These are phyloP conservation scores for Didymellaceae sp. DNA, from an alignment of 2,329 filamentous ascomycete species.

Conservation along the genomic window DNA sequence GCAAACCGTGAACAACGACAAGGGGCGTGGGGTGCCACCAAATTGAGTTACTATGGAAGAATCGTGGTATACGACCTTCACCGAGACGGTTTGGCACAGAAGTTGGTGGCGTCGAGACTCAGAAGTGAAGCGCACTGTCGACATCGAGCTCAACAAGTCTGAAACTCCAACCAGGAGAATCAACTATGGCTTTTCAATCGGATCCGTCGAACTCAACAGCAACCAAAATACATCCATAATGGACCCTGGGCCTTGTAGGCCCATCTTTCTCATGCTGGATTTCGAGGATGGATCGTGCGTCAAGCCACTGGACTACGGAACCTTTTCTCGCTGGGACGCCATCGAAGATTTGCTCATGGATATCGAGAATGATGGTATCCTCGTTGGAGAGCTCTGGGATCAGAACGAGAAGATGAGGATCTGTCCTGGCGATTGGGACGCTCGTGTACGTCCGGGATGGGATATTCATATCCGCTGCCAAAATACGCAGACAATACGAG, in stretches of 20 bases:
- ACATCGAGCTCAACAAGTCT: neutral
- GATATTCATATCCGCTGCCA: slow-evolving; percentile 14
- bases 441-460: slow-evolving; percentile 22
- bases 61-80: neutral
- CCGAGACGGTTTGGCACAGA: neutral
- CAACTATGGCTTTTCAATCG: neutral
- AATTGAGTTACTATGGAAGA: neutral
- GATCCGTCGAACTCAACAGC: neutral
- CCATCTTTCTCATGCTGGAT: slow-evolving; percentile 1
- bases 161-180: neutral
- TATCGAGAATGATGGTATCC: slow-evolving; percentile 89
- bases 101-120: neutral
- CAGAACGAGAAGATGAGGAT: slow-evolving; percentile 81
- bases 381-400: slow-evolving; percentile 74
- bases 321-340: slow-evolving; percentile 19
- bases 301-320: slow-evolving; percentile 19
- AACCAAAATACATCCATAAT: neutral
- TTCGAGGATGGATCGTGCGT: slow-evolving; percentile 5
- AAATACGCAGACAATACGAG: neutral
- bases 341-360: slow-evolving; percentile 79
- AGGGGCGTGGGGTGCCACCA: neutral
- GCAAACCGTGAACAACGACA: neutral
- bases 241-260: neutral
- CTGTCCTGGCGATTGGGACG: slow-evolving; percentile 73
- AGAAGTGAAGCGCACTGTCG: neutral